These are phyloP conservation scores for Ceratocystis lukuohia DNA, from an alignment of 2,329 filamentous ascomycete genomes.

Conservation along the genomic window DNA sequence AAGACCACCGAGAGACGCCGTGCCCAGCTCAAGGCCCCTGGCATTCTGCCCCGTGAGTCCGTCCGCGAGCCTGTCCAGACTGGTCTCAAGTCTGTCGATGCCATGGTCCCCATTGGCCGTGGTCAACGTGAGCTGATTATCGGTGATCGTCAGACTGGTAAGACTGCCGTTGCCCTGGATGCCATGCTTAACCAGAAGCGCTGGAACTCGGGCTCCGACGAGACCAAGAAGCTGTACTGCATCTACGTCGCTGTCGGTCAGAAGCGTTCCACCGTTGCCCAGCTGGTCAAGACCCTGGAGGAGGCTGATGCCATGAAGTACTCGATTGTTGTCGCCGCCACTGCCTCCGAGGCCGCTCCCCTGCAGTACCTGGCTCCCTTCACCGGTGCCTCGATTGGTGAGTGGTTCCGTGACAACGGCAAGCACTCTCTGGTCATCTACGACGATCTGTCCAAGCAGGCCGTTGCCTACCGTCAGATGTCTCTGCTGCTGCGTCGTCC, in stretches of 20 bases:
- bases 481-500: slow-evolving; percentile 94
- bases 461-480: slow-evolving; percentile 97
- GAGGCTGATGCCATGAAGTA: slow-evolving; percentile 99
- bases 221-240: slow-evolving; percentile 98
- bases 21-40: slow-evolving; percentile 97
- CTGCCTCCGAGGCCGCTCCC: slow-evolving; percentile 90
- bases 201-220: slow-evolving; percentile 79
- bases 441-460: slow-evolving; percentile 96
- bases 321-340: slow-evolving; percentile 83
- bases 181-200: slow-evolving; percentile 99
- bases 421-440: slow-evolving; percentile 83
- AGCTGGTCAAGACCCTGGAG: slow-evolving; percentile 99
- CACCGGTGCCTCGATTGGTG: slow-evolving; percentile 49
- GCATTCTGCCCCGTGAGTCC: slow-evolving; percentile 91
- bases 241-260: slow-evolving; percentile 98
- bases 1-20: slow-evolving; percentile 84
- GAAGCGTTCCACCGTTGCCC: slow-evolving; percentile 98
- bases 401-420: slow-evolving; percentile 71
- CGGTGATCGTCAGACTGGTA: slow-evolving; percentile 99
- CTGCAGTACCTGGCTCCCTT: slow-evolving; percentile 92
- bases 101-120: slow-evolving; percentile 99
- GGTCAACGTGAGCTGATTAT: slow-evolving; percentile 99
- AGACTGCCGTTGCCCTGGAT: slow-evolving; percentile 96
- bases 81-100: slow-evolving; percentile 96
- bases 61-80: slow-evolving; percentile 99